These are phyloP conservation scores for Amyloporia xantha DNA, from an alignment of 768 basidiomycete species.

Conservation along the genomic window DNA sequence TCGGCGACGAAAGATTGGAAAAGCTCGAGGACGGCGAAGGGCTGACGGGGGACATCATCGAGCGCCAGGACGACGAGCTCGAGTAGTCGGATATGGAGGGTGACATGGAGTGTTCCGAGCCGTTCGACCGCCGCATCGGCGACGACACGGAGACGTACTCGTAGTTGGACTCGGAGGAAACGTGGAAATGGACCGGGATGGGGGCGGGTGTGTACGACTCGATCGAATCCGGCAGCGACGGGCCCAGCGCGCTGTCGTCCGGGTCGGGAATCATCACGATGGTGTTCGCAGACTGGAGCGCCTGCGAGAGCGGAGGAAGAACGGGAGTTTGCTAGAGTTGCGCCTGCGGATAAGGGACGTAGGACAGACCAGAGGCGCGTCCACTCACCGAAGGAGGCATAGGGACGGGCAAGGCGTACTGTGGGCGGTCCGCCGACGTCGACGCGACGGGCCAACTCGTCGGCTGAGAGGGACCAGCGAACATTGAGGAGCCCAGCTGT, in stretches of 20 bases:
- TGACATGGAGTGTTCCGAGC: conserved; percentile 8
- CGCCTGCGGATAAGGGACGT: conserved; percentile 3
- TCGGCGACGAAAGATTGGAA: conserved; percentile 13
- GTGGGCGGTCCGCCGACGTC: background rate
- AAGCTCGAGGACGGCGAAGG: conserved; percentile 9
- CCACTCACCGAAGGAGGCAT: conserved; percentile 4
- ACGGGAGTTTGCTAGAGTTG: background rate
- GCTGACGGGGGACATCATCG: background rate
- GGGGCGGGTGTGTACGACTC: conserved; percentile 3
- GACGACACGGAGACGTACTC: conserved; percentile 8
- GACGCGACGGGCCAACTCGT: too few relatives aligned
- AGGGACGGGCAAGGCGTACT: background rate
- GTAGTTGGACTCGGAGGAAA: conserved; percentile 9
- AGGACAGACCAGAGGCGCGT: background rate
- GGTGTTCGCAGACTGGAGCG: conserved; percentile 6
- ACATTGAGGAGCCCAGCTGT: background rate
- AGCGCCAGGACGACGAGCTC: conserved; percentile 6
- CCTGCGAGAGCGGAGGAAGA: conserved; percentile 8
- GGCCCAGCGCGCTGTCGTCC: conserved; percentile 9
- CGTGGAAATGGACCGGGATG: conserved; percentile 3
- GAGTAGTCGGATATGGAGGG: conserved; percentile 16
- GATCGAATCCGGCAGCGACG: conserved; percentile 2
- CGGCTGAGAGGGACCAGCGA: background rate
- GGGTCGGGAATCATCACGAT: conserved; percentile 1
- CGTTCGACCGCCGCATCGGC: conserved; percentile 4